A percentile compares a stretch with the other conserved stretches of the same genome.
Conservation (phyloP, 73 alveolate genomes). For the Tetrahymena elliotti region DNA sequence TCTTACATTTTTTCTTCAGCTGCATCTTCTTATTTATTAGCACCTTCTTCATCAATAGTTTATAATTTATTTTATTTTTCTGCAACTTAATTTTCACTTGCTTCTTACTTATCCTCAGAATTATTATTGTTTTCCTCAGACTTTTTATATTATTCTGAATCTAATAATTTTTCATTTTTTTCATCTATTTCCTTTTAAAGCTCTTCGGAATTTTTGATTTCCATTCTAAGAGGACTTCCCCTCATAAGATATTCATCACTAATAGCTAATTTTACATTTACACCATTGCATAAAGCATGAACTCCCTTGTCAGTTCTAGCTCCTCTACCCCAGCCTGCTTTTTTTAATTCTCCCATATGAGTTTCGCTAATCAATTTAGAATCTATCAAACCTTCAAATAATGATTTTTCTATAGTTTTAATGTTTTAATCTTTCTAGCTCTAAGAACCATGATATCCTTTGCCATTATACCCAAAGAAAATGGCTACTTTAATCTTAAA, state of each 20-base stretch:
- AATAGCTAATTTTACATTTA: conserved; percentile 56
- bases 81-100: not conserved
- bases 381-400: conserved; percentile 18
- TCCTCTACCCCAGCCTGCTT: conserved; percentile 80
- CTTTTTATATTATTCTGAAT: not conserved
- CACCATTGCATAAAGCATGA: conserved; percentile 69
- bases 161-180: not conserved
- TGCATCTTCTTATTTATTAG: not conserved
- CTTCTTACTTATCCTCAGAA: not conserved
- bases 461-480: conserved; percentile 40
- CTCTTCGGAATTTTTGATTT: not conserved
- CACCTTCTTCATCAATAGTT: not conserved
- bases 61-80: not conserved
- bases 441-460: conserved; percentile 32
- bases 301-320: conserved; percentile 88
- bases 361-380: conserved; percentile 51
- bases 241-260: conserved; percentile 5
- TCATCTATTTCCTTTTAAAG: not conserved
- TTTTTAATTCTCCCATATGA: conserved; percentile 55
- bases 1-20: conserved; percentile 12
- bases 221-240: conserved; percentile 30
- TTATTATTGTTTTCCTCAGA: not conserved
- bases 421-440: conserved; percentile 1
- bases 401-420: conserved; percentile 23
- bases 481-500: conserved; percentile 25